A percentile compares a stretch with the other conserved stretches of the same genome.
These are phyloP conservation scores for Reutealis trisperma DNA, from an alignment of 345 rosid species.

Conservation along the genomic window DNA sequence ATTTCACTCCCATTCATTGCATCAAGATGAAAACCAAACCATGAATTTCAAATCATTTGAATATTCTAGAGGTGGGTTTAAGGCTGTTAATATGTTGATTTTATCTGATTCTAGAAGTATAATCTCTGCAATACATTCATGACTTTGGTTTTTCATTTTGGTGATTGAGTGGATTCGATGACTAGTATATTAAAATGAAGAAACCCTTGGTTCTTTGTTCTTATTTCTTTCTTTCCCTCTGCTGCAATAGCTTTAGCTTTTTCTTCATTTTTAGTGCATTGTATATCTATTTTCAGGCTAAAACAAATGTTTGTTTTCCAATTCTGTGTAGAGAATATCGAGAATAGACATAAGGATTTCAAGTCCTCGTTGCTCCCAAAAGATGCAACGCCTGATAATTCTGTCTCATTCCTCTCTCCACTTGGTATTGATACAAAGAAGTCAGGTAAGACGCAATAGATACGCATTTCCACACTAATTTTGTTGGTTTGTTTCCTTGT, in stretches of 20 bases:
- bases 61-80: conserved; percentile 30
- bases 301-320: not conserved
- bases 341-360: conserved; percentile 21
- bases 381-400: conserved; percentile 24
- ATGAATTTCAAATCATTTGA: conserved; percentile 22
- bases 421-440: conserved; percentile 16
- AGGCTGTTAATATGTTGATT: not conserved
- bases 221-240: not conserved
- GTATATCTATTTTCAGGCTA: not conserved
- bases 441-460: conserved; percentile 22
- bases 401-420: conserved; percentile 16
- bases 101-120: not conserved
- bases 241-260: not conserved
- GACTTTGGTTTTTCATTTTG: not conserved
- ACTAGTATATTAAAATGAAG: not conserved
- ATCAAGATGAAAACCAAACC: conserved; percentile 18
- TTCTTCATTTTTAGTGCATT: not conserved
- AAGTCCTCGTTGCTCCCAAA: conserved; percentile 30
- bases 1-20: conserved; percentile 19
- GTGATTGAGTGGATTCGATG: not conserved
- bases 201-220: not conserved
- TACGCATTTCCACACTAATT: not conserved
- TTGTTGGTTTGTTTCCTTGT: not conserved
- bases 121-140: not conserved
- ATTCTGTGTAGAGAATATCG: conserved; percentile 37